Evolutionary conservation across 1,139 yeast species (phyloP).

Genomic region (Scheffersomyces insectosa): DNA sequence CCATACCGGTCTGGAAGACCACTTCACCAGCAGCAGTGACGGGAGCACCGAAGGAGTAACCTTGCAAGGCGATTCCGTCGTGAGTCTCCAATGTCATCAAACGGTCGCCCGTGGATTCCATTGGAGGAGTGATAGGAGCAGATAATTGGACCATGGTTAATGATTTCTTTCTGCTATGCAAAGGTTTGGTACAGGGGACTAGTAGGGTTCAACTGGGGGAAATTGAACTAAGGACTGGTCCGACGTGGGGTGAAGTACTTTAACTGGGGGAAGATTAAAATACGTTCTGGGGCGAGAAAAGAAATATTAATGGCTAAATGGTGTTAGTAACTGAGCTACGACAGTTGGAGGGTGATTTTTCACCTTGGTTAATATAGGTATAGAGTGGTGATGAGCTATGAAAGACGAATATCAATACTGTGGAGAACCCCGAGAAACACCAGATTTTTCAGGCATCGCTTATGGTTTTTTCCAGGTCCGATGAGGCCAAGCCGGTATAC

Average conservation of each 20-base stretch:
- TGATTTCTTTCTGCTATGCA: neutral
- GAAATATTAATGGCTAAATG: conserved; percentile 1
- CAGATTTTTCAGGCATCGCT: too few relatives aligned
- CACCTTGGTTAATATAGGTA: too few relatives aligned
- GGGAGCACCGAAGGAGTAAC: conserved; percentile 97
- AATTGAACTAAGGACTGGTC: conserved; percentile 1
- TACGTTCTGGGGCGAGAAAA: conserved; percentile 4
- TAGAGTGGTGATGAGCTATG: too few relatives aligned
- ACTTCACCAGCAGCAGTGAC: conserved; percentile 92
- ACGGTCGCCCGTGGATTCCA: conserved; percentile 78
- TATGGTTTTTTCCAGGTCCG: too few relatives aligned
- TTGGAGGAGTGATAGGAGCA: conserved; percentile 85
- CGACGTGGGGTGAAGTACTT: conserved; percentile 8
- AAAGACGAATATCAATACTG: too few relatives aligned
- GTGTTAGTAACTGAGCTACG: neutral
- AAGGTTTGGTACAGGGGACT: neutral
- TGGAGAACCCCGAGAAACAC: too few relatives aligned
- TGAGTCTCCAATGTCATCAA: conserved; percentile 89
- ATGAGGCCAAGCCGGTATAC: too few relatives aligned
- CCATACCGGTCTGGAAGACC: conserved; percentile 99
- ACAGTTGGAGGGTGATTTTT: too few relatives aligned
- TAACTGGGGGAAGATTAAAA: conserved; percentile 17
- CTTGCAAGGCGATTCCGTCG: conserved; percentile 87
- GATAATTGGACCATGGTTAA: conserved; percentile 34
- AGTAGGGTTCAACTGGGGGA: conserved; percentile 1